Evolutionary conservation across 2,329 filamentous ascomycete species (phyloP).

Genomic region (Paecilomyces niveus): DNA sequence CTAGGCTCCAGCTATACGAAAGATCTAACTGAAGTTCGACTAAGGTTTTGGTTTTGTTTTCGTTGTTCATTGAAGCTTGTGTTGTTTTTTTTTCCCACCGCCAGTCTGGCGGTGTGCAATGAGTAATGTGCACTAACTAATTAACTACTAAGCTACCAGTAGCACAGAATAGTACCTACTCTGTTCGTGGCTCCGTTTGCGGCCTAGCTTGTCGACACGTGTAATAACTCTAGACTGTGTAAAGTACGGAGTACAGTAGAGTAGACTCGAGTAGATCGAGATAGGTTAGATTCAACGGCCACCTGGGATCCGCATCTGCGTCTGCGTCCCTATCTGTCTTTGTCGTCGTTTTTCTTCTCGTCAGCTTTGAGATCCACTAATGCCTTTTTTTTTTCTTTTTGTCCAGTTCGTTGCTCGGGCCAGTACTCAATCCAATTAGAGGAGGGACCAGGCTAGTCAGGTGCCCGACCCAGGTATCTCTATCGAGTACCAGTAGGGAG

Average conservation of each 20-base stretch:
- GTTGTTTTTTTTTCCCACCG: background rate
- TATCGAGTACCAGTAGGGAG: background rate
- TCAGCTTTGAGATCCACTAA: background rate
- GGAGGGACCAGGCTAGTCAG: too few species aligned
- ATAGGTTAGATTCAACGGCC: background rate
- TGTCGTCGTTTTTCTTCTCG: background rate
- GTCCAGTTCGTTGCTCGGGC: too few species aligned
- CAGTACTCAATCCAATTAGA: too few species aligned
- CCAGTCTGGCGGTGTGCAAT: background rate
- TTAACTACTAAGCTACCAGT: too few species aligned
- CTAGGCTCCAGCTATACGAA: too few species aligned
- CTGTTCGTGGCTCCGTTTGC: background rate
- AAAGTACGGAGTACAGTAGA: too few species aligned
- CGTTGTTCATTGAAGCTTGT: background rate
- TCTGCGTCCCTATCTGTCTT: too few species aligned
- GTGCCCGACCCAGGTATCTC: too few species aligned
- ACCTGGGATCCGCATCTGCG: background rate
- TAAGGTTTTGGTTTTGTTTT: background rate
- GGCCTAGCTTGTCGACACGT: background rate
- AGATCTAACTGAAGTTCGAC: background rate
- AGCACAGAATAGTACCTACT: too few species aligned
- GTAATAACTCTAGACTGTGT: background rate
- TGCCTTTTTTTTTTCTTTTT: background rate
- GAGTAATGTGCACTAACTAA: background rate
- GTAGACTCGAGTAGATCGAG: too few species aligned